A percentile compares a stretch with the other conserved stretches of the same genome.
These are phyloP conservation scores for Candida peoriensis DNA, from an alignment of 805 yeast species.

Conservation along the genomic window DNA sequence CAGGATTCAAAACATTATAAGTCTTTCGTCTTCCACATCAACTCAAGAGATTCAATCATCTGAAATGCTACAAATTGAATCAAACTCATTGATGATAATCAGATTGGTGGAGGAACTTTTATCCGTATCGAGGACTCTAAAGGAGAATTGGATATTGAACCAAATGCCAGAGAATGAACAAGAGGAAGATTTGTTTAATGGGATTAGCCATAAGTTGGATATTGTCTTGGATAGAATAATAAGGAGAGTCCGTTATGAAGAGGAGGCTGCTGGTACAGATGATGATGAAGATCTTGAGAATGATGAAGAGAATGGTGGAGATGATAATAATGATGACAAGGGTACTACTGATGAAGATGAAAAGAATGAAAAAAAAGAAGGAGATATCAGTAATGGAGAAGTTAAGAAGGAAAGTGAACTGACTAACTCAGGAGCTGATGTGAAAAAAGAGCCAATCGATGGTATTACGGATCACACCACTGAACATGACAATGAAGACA, in stretches of 20 bases:
- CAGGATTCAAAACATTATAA: slow-evolving; percentile 48
- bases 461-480: neutral
- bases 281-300: slow-evolving; percentile 6
- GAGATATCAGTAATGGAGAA: neutral
- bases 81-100: slow-evolving; percentile 46
- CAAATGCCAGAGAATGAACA: slow-evolving; percentile 35
- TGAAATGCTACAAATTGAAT: slow-evolving; percentile 50
- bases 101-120: slow-evolving; percentile 49
- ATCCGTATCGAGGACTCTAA: slow-evolving; percentile 40
- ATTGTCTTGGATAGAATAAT: slow-evolving; percentile 5
- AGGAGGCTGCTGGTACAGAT: slow-evolving; percentile 10
- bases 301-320: slow-evolving; percentile 2
- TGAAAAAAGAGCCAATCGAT: neutral
- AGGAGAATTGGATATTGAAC: slow-evolving; percentile 55
- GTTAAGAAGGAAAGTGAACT: neutral
- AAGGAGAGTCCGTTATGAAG: slow-evolving; percentile 5
- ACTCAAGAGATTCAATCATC: slow-evolving; percentile 36
- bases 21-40: slow-evolving; percentile 34
- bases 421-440: neutral
- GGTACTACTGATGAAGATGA: neutral
- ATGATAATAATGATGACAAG: neutral
- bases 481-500: neutral
- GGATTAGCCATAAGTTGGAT: slow-evolving; percentile 5
- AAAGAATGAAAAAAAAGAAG: slow-evolving; percentile 2
- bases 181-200: slow-evolving; percentile 8